These are phyloP conservation scores for Candida gigantensis DNA, from an alignment of 1,139 yeast genomes.

Conservation along the genomic window DNA sequence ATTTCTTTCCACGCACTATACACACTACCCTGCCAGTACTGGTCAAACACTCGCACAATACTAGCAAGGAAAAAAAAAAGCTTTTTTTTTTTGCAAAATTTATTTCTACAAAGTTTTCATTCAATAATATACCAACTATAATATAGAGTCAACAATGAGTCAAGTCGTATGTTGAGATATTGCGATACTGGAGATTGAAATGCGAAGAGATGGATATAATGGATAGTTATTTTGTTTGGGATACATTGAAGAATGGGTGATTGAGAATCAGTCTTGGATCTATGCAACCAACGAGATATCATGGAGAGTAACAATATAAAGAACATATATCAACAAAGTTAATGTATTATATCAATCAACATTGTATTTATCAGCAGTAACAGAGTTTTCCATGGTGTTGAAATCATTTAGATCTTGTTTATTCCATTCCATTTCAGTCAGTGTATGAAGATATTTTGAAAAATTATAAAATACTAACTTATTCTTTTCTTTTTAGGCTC, in stretches of 20 bases:
- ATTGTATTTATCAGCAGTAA: too few relatives aligned
- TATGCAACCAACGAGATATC: too few relatives aligned
- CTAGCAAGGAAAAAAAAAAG: slow-evolving; percentile 14
- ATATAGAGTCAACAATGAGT: slow-evolving; percentile 29
- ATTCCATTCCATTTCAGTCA: too few relatives aligned
- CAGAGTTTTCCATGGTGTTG: too few relatives aligned
- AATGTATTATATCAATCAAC: too few relatives aligned
- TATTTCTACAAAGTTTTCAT: slow-evolving; percentile 13
- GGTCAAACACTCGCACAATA: slow-evolving; percentile 8
- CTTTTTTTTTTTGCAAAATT: slow-evolving; percentile 18
- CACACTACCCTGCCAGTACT: neutral
- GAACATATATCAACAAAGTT: too few relatives aligned
- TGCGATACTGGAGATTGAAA: neutral
- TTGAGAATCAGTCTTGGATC: too few relatives aligned
- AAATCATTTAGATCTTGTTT: too few relatives aligned
- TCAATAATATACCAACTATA: slow-evolving; percentile 10
- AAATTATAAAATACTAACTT: too few relatives aligned
- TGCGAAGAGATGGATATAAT: slow-evolving; percentile 1
- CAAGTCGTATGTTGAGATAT: slow-evolving; percentile 29
- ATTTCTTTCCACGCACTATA: neutral
- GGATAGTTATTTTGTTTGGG: neutral
- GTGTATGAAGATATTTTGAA: too few relatives aligned
- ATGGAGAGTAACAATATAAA: too few relatives aligned
- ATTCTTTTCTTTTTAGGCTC: slow-evolving; percentile 52
- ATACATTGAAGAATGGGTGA: neutral